Evolutionary conservation across 305 asterid genomes (phyloP), one percentile per base, ranked within the genome.

Genomic region (Fraxinus albicans): DNA sequence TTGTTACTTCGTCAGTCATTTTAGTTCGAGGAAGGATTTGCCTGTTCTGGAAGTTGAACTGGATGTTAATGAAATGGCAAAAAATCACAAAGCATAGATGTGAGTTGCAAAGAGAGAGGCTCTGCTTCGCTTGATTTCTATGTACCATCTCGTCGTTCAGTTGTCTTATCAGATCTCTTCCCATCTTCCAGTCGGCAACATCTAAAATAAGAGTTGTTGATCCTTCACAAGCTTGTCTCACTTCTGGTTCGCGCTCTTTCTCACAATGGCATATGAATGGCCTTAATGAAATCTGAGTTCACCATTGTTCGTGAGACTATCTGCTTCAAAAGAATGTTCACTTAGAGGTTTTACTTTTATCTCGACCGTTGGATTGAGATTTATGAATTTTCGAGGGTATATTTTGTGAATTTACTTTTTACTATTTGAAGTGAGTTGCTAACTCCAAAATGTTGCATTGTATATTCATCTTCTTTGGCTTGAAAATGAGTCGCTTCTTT

Each of bases 31-130:
- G 77, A 73, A 81, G 86, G 99, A 95, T 86, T 88, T 93, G 6
- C 88, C 96, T 6, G 86, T 95, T 82, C 88, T 95, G 36, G 95
- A 91, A 90, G 92, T 94, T 74, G 98, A 95, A 89, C 92, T 94
- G 69, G 96, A 95, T 81, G 92, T 95, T 15, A 97, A 92, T 38
- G 98, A 95, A 87, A 88, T 95, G 97, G 89, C 87, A 23, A 90
- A 89, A 69, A 91, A 89, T 87, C 97, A 92, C 86, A 92, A 92
- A 88, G 86, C 89, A 10, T 91, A 89, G 90, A 77, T 53, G 36
- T 13, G 76, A 70, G 40, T 77, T 40, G 79, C 78, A n/a, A 3
- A 21, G 75, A 33, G 83, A 53, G 7, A 50, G 77, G 78, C 73
- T 83, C 44, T 73, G 79, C 70, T 77, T 42, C n/a, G 13, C 82